phyloP scores from a whole-genome alignment of 2,329 filamentous ascomycete genomes.

The Alternaria tenuissima region DNA sequence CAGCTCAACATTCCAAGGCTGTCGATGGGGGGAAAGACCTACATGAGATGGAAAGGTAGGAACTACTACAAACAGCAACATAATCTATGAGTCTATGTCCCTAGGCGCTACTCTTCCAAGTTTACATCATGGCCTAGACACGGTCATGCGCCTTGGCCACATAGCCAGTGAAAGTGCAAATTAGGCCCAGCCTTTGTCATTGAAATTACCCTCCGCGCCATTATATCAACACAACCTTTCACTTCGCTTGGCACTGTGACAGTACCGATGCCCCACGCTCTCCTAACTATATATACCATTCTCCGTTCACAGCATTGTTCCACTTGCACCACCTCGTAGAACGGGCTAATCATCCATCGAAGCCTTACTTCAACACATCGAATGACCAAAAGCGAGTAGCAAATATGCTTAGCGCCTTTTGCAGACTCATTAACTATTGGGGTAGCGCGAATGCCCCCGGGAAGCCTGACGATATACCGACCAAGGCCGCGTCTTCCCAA shows the following conservation, averaged over 20 bases:
- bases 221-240: neutral
- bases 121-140: neutral
- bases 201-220: neutral
- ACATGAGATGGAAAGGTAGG: neutral
- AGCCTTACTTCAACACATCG: neutral
- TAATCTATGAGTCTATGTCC: neutral
- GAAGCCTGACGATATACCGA: neutral
- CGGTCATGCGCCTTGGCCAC: neutral
- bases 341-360: neutral
- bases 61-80: neutral
- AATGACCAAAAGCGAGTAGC: neutral
- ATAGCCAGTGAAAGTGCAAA: neutral
- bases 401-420: neutral
- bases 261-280: neutral
- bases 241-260: neutral
- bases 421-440: neutral
- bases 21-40: constrained; percentile 11
- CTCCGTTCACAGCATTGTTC: neutral
- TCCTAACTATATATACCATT: neutral
- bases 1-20: constrained; percentile 13
- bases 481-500: neutral
- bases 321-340: neutral
- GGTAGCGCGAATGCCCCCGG: neutral
- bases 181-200: neutral
- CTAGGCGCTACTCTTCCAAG: neutral